A percentile compares a stretch with the other conserved stretches of the same genome.
Evolutionary conservation across 129 eudicot species (phyloP).

Genomic region (Arctium minus): DNA sequence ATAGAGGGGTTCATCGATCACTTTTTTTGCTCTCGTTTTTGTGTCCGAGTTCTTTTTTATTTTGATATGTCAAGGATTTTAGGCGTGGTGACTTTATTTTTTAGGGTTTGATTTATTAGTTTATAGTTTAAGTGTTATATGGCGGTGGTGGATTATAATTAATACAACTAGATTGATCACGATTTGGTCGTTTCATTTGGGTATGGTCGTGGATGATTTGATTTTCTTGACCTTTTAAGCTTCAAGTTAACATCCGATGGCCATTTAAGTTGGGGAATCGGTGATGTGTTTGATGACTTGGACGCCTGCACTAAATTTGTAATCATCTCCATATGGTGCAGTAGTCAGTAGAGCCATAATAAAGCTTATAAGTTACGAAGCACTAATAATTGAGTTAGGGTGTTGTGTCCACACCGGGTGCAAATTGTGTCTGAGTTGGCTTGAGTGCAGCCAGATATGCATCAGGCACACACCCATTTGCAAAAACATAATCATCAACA

Average conservation of each 20-base stretch:
- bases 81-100: neutral
- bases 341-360: neutral
- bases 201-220: neutral
- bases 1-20: neutral
- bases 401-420: neutral
- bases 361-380: conserved; percentile 1
- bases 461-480: neutral
- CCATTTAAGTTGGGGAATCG: conserved; percentile 1
- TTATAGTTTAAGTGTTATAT: neutral
- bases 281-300: neutral
- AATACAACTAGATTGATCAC: neutral
- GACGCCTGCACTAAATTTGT: neutral
- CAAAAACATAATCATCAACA: neutral
- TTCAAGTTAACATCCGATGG: conserved; percentile 6
- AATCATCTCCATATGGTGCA: neutral
- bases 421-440: conserved; percentile 4
- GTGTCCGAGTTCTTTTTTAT: neutral
- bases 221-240: neutral
- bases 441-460: conserved; percentile 8
- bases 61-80: neutral
- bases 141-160: neutral
- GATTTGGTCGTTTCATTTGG: conserved; percentile 8
- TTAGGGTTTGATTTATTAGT: conserved; percentile 11
- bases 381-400: neutral
- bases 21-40: neutral